Evolutionary conservation across 192 early-diverging fungal species (phyloP).

Genomic region (Umbelopsis isabellina): DNA sequence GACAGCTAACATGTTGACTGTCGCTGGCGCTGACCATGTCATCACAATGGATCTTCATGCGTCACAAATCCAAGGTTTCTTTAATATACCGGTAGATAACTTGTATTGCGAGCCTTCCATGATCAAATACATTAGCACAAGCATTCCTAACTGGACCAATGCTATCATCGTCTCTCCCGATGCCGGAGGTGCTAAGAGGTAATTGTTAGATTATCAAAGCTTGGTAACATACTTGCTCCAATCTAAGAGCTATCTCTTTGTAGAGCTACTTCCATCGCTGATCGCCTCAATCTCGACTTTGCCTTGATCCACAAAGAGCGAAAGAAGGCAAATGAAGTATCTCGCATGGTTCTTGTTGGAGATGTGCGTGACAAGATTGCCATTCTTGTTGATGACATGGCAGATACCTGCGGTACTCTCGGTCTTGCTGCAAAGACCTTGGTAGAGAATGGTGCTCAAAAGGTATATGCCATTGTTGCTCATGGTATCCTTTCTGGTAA

Average conservation of each 20-base stretch:
- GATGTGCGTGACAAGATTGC: slow-evolving; percentile 89
- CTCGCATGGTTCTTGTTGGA: slow-evolving; percentile 94
- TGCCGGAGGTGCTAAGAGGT: slow-evolving; percentile 95
- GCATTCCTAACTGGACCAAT: slow-evolving; percentile 68
- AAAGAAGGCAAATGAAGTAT: slow-evolving; percentile 86
- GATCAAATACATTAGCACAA: slow-evolving; percentile 82
- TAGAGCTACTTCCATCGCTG: slow-evolving; percentile 93
- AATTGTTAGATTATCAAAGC: slow-evolving; percentile 7
- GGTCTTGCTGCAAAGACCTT: slow-evolving; percentile 87
- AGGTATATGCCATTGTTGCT: slow-evolving; percentile 95
- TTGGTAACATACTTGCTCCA: slow-evolving; percentile 4
- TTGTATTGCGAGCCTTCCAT: slow-evolving; percentile 90
- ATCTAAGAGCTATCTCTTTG: not conserved
- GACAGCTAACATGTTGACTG: slow-evolving; percentile 92
- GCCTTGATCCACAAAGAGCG: slow-evolving; percentile 98
- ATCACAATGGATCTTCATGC: slow-evolving; percentile 99
- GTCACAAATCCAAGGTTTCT: slow-evolving; percentile 95
- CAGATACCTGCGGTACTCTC: slow-evolving; percentile 94
- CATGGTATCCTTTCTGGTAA: slow-evolving; percentile 94
- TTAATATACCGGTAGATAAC: slow-evolving; percentile 93
- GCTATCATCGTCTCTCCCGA: slow-evolving; percentile 93
- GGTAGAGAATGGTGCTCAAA: slow-evolving; percentile 85
- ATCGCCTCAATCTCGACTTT: slow-evolving; percentile 91
- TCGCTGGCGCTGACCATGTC: slow-evolving; percentile 95
- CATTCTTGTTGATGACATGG: slow-evolving; percentile 97